A percentile compares a stretch with the other conserved stretches of the same genome.
Evolutionary conservation across 2,329 filamentous ascomycete species (phyloP).

Genomic region (Colletotrichum sp.): DNA sequence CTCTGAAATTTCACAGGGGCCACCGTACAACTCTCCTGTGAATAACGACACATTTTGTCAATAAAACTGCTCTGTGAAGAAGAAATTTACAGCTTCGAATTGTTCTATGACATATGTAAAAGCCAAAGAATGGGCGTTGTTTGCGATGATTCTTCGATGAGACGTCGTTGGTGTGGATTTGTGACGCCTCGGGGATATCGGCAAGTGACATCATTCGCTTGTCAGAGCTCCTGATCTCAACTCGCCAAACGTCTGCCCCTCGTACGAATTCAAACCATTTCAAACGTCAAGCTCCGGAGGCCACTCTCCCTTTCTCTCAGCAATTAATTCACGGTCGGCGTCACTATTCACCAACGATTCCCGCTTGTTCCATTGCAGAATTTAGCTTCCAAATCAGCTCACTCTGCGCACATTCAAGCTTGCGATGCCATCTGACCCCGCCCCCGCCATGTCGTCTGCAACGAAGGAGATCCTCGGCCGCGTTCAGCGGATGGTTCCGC

Average conservation of each 20-base stretch:
- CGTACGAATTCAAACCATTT: neutral
- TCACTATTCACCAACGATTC: neutral
- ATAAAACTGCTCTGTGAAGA: neutral
- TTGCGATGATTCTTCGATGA: neutral
- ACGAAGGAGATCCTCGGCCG: constrained; percentile 80
- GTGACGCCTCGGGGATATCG: neutral
- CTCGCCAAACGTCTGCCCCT: neutral
- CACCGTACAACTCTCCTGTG: neutral
- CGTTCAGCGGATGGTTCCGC: constrained; percentile 89
- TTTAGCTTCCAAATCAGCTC: neutral
- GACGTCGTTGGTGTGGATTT: neutral
- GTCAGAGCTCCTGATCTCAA: constrained; percentile 8
- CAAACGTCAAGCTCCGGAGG: neutral
- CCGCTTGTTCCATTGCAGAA: neutral
- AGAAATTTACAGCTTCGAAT: neutral
- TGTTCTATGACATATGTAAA: accelerated
- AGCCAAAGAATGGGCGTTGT: neutral
- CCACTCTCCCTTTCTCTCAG: neutral
- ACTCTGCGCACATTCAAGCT: neutral
- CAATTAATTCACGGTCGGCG: neutral
- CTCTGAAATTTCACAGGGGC: neutral
- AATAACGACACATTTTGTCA: neutral
- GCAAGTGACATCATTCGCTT: constrained; percentile 15
- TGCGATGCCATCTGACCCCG: constrained; percentile 17
- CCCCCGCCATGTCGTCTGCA: constrained; percentile 64